Base-by-base conservation (phyloP, 2,329 filamentous ascomycete genomes). In the Fusarium miscanthi region DNA sequence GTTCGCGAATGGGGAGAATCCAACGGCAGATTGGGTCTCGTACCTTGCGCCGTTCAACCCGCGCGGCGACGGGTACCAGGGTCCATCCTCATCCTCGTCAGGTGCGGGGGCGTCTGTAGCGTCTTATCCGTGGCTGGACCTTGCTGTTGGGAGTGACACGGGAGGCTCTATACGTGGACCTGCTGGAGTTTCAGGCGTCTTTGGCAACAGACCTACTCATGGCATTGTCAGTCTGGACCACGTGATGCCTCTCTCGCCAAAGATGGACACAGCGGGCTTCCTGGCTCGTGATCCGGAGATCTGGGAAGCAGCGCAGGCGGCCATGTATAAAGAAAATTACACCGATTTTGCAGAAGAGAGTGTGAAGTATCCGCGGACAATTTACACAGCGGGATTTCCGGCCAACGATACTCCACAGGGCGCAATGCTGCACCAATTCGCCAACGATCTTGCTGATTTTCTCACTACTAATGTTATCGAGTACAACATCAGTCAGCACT, bases 1-100 rank as follows among this genome's bases (percentile, higher is more conserved):
- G 9, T 74, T 74, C 8, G 72, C 72, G 2, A 61, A 59, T 17
- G 69, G 56, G 0, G 72, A 60, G 2, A 33, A 27, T 3, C 59
- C 40, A 5, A 57, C 60, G 0, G 45, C 72, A 0, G 72, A 74
- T 14, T 58, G 63, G 25, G 63, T 84, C 7, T 81, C 83, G 56
- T 83, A 80, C 46, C 82, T 83, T 23, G 75, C 80, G 1, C 84
- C 84, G 0, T 85, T 84, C 69, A 85, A 85, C 64, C 83, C 84
- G 2, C 77, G 84, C 2, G 87, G 83, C 0, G 87, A 88, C 63
- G 83, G 84, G 0, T 87, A 86, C 48, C 82, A 85, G 59, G 54
- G 31, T 2, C 54, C 79, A 80, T 11, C 81, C 83, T 67, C 84
- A 81, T 3, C 84, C 81, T 3, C 88, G 83, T 88, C 82, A 0